Conservation (phyloP, 257 asterid genomes). For the Leptodermis oblonga region DNA sequence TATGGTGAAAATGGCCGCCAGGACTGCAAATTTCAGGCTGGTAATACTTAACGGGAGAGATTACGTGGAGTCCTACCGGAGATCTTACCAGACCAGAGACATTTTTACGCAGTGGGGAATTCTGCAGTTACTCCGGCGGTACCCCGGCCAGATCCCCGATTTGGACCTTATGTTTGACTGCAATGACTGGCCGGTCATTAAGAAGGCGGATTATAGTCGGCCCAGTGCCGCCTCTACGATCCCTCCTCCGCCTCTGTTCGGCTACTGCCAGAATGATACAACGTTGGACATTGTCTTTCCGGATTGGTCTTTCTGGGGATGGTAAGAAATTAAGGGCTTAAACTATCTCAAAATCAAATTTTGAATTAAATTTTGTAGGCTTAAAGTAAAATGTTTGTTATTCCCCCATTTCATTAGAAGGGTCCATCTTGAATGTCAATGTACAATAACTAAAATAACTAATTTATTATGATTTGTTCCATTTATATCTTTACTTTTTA, state of each 20-base stretch:
- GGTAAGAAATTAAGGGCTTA: too few relatives aligned
- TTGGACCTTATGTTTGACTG: conserved; percentile 44
- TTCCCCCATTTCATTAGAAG: too few relatives aligned
- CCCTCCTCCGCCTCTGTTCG: conserved; percentile 40
- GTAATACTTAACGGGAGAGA: conserved; percentile 34
- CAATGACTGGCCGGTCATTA: conserved; percentile 38
- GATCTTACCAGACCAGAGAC: conserved; percentile 37
- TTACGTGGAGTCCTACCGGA: conserved; percentile 22
- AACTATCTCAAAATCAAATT: too few relatives aligned
- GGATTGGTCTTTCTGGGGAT: conserved; percentile 43
- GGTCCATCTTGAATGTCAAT: too few relatives aligned
- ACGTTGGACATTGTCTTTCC: conserved; percentile 36
- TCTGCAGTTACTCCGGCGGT: conserved; percentile 36
- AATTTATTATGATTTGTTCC: too few relatives aligned
- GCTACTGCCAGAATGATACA: conserved; percentile 28
- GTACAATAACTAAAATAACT: too few relatives aligned
- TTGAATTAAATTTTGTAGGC: too few relatives aligned
- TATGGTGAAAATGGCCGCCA: conserved; percentile 31
- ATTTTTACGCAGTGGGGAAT: conserved; percentile 38
- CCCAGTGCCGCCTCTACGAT: conserved; percentile 18
- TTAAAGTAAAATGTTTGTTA: too few relatives aligned
- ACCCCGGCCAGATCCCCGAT: conserved; percentile 39
- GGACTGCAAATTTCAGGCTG: conserved; percentile 36
- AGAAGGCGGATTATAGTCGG: conserved; percentile 2
- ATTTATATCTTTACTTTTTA: too few relatives aligned